Base-by-base conservation (phyloP, 1,284 basidiomycete species). In the Termitomyces sp. region DNA sequence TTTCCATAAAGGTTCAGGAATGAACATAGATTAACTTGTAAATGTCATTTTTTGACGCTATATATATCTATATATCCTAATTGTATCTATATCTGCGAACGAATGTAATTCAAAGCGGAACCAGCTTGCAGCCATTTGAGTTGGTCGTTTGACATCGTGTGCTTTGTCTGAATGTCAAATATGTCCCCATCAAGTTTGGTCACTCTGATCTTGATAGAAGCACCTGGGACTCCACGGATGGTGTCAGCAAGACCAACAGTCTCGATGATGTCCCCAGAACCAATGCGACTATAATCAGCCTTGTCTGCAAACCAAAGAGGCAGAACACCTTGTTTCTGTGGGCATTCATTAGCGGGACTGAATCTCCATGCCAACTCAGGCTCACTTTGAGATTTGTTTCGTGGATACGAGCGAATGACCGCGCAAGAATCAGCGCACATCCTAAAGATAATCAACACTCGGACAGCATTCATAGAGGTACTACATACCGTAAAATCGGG, bases 351-450 rank as follows among this genome's bases (percentile, higher is more conserved):
- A 45, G 18, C 18, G 10, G 2, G 18, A 34, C 5, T 19, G 10
- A 13, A 13, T 35, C n/a, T 31, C 7, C 16, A 1, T 39, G 18
- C 13, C 24, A 35, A 14, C 35, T 35, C 46, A 34, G 47, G 61
- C 75, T 39, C 59, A 88, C 91, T 77, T 97, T 97, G 56, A 97
- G 74, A 72, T 98, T 98, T 11, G 95, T 97, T 73, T 98, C 93
- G 72, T 99, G 97, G 57, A 99, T 99, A 59, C 97, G 90, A 57
- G 97, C 97, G 64, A 99, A 99, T 2, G 94, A 97, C 31, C 93
- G 80, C 0, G 91, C 90, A 50, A 94, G 70, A 62, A 95, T 93
- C 73, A 93, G 73, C 6, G 78, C 81, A 63, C 91, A 93, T 26
- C 91, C 91, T 88, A 43, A 48, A 19, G 41, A 34, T 34, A 40